Conservation (phyloP, 2,329 filamentous ascomycete genomes). For the Whalleya microplaca region DNA sequence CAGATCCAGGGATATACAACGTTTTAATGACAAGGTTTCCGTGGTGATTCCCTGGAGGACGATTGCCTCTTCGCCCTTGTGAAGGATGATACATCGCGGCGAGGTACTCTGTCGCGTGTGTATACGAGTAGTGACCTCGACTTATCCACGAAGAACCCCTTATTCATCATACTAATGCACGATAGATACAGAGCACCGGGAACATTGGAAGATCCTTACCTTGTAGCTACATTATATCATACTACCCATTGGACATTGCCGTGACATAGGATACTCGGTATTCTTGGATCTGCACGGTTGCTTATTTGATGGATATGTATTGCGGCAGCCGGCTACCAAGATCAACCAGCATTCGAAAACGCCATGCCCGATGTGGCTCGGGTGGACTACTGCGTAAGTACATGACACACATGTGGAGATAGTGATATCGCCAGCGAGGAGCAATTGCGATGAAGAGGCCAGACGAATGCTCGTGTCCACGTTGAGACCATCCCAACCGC, state of each 20-base stretch:
- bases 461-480: not conserved
- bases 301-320: not conserved
- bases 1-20: slow-evolving; percentile 27
- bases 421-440: not conserved
- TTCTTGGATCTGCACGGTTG: not conserved
- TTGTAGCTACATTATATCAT: too few species aligned
- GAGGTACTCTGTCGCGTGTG: not conserved
- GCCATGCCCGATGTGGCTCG: not conserved
- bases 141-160: not conserved
- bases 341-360: not conserved
- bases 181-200: not conserved
- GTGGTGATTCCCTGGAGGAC: slow-evolving; percentile 8
- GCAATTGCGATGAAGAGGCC: not conserved
- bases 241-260: too few species aligned
- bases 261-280: too few species aligned
- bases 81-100: not conserved
- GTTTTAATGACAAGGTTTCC: slow-evolving; percentile 15
- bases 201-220: not conserved
- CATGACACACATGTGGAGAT: not conserved
- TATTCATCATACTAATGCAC: not conserved
- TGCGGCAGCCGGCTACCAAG: not conserved
- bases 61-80: too few species aligned
- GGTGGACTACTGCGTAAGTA: not conserved
- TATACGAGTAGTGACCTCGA: too few species aligned
- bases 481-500: not conserved